Conservation (phyloP, 2,329 filamentous ascomycete species). For the Trichoderma sp. region DNA sequence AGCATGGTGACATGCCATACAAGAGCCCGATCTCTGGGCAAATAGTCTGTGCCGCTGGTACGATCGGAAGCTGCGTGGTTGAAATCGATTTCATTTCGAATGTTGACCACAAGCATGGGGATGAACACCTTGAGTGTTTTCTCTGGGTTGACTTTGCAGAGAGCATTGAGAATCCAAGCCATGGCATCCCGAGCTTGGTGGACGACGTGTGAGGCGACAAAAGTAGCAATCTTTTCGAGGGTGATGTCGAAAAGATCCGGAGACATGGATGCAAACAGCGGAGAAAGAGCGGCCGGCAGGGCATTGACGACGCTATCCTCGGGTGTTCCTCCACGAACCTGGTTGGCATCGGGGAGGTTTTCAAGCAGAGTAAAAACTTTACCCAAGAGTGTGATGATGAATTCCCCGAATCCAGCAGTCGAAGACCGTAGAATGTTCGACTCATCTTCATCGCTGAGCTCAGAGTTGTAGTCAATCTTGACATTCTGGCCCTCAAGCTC, state of each 20-base stretch:
- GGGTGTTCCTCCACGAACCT: constrained; percentile 85
- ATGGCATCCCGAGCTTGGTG: constrained; percentile 96
- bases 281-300: constrained; percentile 85
- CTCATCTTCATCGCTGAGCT: constrained; percentile 84
- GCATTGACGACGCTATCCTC: constrained; percentile 98
- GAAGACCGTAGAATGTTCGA: constrained; percentile 87
- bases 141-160: constrained; percentile 93
- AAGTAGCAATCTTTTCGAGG: constrained; percentile 86
- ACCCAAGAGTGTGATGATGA: constrained; percentile 84
- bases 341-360: constrained; percentile 87
- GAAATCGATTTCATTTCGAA: constrained; percentile 94
- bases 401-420: constrained; percentile 90
- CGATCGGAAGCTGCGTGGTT: constrained; percentile 94
- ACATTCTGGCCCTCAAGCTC: constrained; percentile 84
- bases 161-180: constrained; percentile 95
- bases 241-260: constrained; percentile 92
- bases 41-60: constrained; percentile 88
- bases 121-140: constrained; percentile 90
- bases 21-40: constrained; percentile 86
- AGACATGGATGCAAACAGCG: constrained; percentile 85
- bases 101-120: constrained; percentile 86
- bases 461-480: constrained; percentile 79
- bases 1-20: constrained; percentile 98
- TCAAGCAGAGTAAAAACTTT: constrained; percentile 95
- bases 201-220: constrained; percentile 91